Conservation (phyloP, 768 basidiomycete species). For the Gloeostereum incarnatum region DNA sequence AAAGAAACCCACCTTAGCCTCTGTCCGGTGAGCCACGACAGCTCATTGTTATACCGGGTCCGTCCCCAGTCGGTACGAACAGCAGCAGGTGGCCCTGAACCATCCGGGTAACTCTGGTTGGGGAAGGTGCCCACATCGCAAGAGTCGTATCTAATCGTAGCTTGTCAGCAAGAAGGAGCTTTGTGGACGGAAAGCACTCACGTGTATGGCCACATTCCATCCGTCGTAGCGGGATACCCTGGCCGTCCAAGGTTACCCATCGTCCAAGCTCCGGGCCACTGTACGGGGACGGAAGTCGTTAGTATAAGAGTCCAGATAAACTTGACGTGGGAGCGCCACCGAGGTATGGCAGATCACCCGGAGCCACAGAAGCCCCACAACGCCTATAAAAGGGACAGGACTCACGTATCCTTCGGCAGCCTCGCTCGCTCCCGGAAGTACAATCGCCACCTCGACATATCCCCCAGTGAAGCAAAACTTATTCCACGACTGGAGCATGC, state of each 20-base stretch:
- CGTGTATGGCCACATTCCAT: conserved; percentile 82
- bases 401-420: conserved; percentile 40
- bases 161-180: not conserved
- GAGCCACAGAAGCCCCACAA: too few species aligned
- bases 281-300: too few species aligned
- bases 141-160: conserved; percentile 29
- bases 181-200: conserved; percentile 28
- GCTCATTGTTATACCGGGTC: conserved; percentile 41
- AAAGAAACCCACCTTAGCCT: conserved; percentile 46
- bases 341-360: too few species aligned
- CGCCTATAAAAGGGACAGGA: conserved; percentile 8
- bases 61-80: conserved; percentile 37
- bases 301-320: too few species aligned
- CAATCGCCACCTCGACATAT: conserved; percentile 59
- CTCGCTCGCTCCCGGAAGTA: conserved; percentile 49
- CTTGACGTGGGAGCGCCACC: too few species aligned
- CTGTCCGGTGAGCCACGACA: conserved; percentile 77
- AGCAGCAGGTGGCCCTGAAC: conserved; percentile 52
- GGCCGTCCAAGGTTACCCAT: conserved; percentile 84
- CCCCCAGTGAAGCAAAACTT: conserved; percentile 83
- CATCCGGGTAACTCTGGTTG: conserved; percentile 53
- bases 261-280: conserved; percentile 87
- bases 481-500: conserved; percentile 87
- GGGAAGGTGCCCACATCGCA: conserved; percentile 75
- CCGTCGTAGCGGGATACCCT: conserved; percentile 71